phyloP scores from a whole-genome alignment of 371 early-diverging fungal genomes.

The Circinella umbellata region DNA sequence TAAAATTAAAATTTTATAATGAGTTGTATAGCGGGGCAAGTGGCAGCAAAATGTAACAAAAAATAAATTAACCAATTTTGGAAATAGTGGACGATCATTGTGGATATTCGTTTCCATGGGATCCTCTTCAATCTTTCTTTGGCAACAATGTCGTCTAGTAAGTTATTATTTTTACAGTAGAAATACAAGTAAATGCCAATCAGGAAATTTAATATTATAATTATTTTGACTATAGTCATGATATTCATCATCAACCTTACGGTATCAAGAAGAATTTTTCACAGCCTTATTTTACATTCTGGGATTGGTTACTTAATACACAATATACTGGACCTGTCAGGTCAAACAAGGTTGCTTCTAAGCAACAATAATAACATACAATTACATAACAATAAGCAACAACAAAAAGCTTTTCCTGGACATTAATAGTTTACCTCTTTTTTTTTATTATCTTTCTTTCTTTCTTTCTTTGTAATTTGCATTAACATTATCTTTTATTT shows the following conservation, averaged over 20 bases:
- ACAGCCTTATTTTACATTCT: constrained; percentile 79
- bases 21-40: background rate
- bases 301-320: constrained; percentile 61
- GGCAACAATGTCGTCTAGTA: constrained; percentile 77
- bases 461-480: too few species aligned
- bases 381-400: too few species aligned
- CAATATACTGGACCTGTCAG: constrained; percentile 8
- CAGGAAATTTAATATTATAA: background rate
- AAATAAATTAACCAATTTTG: background rate
- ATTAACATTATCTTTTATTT: too few species aligned
- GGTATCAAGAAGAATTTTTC: constrained; percentile 71
- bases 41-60: background rate
- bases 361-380: background rate
- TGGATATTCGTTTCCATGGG: constrained; percentile 83
- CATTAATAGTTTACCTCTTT: too few species aligned
- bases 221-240: constrained; percentile 49
- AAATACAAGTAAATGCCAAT: background rate
- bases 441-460: too few species aligned
- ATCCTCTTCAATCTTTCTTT: constrained; percentile 69
- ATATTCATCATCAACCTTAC: constrained; percentile 70
- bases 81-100: constrained; percentile 77
- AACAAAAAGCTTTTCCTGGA: too few species aligned
- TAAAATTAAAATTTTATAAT: constrained; percentile 15
- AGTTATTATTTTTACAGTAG: constrained; percentile 20
- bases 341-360: background rate